Conservation (phyloP, 2,329 filamentous ascomycete species). For the Fusarium temperatum region DNA sequence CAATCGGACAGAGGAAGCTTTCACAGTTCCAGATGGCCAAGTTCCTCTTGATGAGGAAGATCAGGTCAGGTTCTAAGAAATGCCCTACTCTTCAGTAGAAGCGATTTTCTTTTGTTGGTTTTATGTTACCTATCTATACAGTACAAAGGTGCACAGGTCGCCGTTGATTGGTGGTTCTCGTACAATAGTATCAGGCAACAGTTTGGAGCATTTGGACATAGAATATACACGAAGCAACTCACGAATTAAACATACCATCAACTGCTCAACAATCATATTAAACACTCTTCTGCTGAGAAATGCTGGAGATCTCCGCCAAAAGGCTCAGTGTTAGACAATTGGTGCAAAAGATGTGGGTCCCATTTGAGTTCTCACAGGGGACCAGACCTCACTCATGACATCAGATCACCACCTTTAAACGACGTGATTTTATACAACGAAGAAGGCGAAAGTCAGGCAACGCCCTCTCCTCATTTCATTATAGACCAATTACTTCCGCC, state of each 20-base stretch:
- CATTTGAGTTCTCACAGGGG: conserved; percentile 8
- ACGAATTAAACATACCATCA: neutral
- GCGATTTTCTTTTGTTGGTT: neutral
- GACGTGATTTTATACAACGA: neutral
- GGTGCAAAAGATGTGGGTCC: conserved; percentile 29
- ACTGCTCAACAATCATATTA: neutral
- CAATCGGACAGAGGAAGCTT: conserved; percentile 16
- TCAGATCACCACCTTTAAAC: conserved; percentile 27
- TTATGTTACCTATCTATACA: neutral
- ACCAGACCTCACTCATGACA: conserved; percentile 32
- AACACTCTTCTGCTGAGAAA: neutral
- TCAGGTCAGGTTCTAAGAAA: conserved; percentile 40
- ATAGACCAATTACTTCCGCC: neutral
- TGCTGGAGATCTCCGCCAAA: neutral
- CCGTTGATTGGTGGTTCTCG: neutral
- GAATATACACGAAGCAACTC: conserved; percentile 16
- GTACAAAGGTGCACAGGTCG: neutral
- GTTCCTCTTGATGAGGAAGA: conserved; percentile 43
- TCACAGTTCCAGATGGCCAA: conserved; percentile 14
- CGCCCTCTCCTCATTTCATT: neutral
- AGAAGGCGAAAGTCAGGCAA: neutral
- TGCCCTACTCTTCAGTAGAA: neutral
- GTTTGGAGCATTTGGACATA: conserved; percentile 1
- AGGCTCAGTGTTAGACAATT: conserved; percentile 30
- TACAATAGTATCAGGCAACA: neutral